A percentile compares a stretch with the other conserved stretches of the same genome.
Conservation (phyloP, 2,329 filamentous ascomycete species). For the Fusarium armeniacum region DNA sequence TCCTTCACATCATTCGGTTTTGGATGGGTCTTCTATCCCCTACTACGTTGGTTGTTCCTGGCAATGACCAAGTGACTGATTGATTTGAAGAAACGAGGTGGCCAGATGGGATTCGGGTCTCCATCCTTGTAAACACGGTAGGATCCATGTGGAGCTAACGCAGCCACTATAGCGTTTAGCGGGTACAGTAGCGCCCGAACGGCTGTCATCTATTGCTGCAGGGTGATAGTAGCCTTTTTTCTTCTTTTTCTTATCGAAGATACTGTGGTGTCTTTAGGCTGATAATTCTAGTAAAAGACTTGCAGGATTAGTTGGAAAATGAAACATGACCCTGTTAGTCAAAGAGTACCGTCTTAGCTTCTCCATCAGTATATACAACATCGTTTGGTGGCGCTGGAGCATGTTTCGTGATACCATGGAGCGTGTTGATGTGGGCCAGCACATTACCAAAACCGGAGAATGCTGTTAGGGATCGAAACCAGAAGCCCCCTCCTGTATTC, state of each 20-base stretch:
- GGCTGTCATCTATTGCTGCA: neutral
- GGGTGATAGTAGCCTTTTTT: too few relatives aligned
- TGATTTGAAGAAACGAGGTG: slow-evolving; percentile 16
- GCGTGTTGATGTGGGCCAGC: slow-evolving; percentile 3
- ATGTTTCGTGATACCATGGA: neutral
- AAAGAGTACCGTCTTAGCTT: neutral
- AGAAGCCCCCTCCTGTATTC: neutral
- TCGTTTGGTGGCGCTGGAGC: neutral
- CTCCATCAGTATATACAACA: slow-evolving; percentile 17
- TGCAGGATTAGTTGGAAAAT: neutral
- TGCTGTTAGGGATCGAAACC: neutral
- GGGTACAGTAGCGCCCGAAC: neutral
- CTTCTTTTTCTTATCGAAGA: neutral
- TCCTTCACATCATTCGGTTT: neutral
- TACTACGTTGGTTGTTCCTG: neutral
- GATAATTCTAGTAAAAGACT: too few relatives aligned
- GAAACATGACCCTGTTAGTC: slow-evolving; percentile 3
- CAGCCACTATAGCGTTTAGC: slow-evolving; percentile 23
- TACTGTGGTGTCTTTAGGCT: neutral
- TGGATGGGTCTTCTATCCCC: neutral
- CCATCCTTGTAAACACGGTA: slow-evolving; percentile 6
- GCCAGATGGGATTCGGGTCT: slow-evolving; percentile 3
- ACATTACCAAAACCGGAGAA: slow-evolving; percentile 2
- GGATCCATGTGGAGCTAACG: slow-evolving; percentile 8
- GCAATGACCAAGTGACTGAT: neutral